Evolutionary conservation across 306 rosid genomes (phyloP).

Genomic region (Dryas drummondii): DNA sequence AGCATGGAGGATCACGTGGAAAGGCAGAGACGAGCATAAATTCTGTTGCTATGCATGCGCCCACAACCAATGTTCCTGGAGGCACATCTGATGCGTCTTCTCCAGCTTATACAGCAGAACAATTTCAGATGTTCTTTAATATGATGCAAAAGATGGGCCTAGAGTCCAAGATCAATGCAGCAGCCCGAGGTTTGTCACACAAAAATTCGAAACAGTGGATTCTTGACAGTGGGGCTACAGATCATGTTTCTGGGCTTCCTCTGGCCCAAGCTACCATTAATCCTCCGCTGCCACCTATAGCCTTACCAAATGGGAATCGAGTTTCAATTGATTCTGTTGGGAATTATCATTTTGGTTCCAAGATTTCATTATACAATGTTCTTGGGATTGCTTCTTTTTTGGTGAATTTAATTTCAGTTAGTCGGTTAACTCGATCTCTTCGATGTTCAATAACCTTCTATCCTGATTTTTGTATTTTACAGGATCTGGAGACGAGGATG

Average conservation of each 20-base stretch:
- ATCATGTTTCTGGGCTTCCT: not conserved
- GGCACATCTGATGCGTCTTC: too few species aligned
- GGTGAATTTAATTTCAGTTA: not conserved
- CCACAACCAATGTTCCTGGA: too few species aligned
- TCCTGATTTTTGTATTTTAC: not conserved
- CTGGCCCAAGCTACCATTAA: not conserved
- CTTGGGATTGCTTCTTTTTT: not conserved
- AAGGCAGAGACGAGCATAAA: too few species aligned
- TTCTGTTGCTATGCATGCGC: too few species aligned
- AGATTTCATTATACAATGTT: not conserved
- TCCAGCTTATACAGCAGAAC: too few species aligned
- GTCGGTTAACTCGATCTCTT: not conserved
- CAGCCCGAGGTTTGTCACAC: not conserved
- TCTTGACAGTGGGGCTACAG: not conserved
- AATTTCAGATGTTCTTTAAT: too few species aligned
- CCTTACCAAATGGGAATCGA: not conserved
- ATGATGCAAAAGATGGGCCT: too few species aligned
- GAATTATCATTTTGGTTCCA: not conserved
- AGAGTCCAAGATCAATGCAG: not conserved
- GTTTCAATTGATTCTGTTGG: not conserved
- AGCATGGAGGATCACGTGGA: too few species aligned
- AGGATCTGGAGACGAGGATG: not conserved
- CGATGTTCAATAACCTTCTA: not conserved
- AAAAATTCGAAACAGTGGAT: not conserved
- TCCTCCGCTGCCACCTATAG: not conserved